phyloP scores from a whole-genome alignment of 2,329 filamentous ascomycete genomes.

The Penicillium sp. region DNA sequence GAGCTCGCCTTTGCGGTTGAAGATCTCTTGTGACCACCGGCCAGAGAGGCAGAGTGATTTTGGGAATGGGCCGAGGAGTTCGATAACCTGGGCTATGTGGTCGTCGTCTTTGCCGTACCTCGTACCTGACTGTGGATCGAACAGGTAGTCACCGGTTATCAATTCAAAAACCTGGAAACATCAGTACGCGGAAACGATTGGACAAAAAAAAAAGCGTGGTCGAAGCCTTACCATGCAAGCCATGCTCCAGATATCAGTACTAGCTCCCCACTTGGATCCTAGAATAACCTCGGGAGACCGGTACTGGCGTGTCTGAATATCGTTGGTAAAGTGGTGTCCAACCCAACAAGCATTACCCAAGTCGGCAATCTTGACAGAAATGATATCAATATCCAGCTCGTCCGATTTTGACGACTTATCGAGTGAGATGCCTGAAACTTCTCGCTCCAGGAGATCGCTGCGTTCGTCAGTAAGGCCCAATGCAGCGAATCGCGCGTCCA shows the following conservation, averaged over 20 bases:
- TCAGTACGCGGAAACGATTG: background rate
- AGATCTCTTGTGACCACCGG: slow-evolving; percentile 98
- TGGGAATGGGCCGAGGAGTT: slow-evolving; percentile 90
- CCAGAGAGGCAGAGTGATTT: slow-evolving; percentile 89
- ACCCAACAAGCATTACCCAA: slow-evolving; percentile 99
- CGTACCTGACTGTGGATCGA: slow-evolving; percentile 96
- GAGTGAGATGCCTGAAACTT: slow-evolving; percentile 92
- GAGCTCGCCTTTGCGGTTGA: slow-evolving; percentile 95
- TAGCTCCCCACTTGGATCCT: slow-evolving; percentile 98
- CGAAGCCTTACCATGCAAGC: slow-evolving; percentile 81
- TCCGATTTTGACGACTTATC: slow-evolving; percentile 67
- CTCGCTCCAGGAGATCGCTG: slow-evolving; percentile 86
- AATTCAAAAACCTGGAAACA: slow-evolving; percentile 78
- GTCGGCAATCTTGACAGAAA: slow-evolving; percentile 99
- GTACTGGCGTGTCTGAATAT: slow-evolving; percentile 98
- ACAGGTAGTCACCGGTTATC: slow-evolving; percentile 97
- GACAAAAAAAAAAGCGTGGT: background rate
- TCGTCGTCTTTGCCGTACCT: slow-evolving; percentile 99
- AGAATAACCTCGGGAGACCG: slow-evolving; percentile 96
- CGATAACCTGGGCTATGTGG: slow-evolving; percentile 98
- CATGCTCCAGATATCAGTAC: slow-evolving; percentile 99
- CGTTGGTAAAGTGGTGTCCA: slow-evolving; percentile 98
- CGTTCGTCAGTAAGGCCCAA: slow-evolving; percentile 17
- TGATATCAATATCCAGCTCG: slow-evolving; percentile 64
- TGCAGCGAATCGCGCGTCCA: background rate